A percentile compares a stretch with the other conserved stretches of the same genome.
Evolutionary conservation across 768 basidiomycete species (phyloP).

Genomic region (Macrocybe gigantea): DNA sequence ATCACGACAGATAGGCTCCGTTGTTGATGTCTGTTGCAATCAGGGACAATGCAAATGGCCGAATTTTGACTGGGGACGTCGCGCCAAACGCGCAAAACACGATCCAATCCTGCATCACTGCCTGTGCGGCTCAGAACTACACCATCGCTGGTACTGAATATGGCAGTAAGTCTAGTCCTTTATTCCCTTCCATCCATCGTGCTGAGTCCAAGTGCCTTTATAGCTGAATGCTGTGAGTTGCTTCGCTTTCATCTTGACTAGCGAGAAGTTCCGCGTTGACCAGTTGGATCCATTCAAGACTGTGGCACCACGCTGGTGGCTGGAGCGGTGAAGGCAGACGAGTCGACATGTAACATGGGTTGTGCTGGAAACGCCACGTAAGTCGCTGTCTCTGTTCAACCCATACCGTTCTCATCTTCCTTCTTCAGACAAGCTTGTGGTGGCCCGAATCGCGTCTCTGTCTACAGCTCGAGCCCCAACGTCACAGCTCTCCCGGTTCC

Average conservation of each 20-base stretch:
- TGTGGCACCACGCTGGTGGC: constrained; percentile 65
- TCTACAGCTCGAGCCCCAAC: constrained; percentile 50
- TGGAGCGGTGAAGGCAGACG: constrained; percentile 46
- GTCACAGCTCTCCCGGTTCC: constrained; percentile 59
- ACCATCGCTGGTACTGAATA: constrained; percentile 71
- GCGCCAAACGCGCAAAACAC: constrained; percentile 36
- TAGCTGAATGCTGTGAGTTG: constrained; percentile 41
- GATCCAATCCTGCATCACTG: constrained; percentile 54
- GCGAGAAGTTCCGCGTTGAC: not conserved
- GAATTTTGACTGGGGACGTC: constrained; percentile 36
- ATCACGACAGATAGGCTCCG: not conserved
- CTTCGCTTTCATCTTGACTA: not conserved
- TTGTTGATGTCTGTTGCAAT: not conserved
- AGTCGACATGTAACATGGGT: constrained; percentile 61
- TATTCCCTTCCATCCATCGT: constrained; percentile 1
- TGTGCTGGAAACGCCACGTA: constrained; percentile 68
- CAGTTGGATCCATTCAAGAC: constrained; percentile 29
- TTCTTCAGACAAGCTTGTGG: constrained; percentile 58
- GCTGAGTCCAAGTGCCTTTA: constrained; percentile 3
- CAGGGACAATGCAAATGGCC: constrained; percentile 57
- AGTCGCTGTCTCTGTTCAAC: constrained; percentile 15
- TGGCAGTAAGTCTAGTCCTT: constrained; percentile 31
- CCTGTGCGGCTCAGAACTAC: constrained; percentile 51
- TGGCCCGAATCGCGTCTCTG: constrained; percentile 64
- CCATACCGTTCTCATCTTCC: constrained; percentile 3